These are phyloP conservation scores for Podospora australis DNA, from an alignment of 495 filamentous ascomycete species.

Conservation along the genomic window DNA sequence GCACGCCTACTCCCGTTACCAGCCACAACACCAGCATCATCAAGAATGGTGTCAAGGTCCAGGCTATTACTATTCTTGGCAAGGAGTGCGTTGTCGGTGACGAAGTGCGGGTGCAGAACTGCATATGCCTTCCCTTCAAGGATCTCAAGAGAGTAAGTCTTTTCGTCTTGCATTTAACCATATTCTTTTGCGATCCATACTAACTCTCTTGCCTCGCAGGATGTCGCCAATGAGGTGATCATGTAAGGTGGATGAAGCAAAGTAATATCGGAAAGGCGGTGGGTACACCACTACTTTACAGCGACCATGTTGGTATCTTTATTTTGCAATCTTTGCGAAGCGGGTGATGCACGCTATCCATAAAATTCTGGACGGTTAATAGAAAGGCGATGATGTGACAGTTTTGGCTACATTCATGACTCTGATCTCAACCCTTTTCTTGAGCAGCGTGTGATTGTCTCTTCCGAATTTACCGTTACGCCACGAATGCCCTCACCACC, in stretches of 20 bases:
- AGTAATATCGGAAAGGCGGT: too few species aligned
- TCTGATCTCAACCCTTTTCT: too few species aligned
- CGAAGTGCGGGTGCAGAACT: constrained; percentile 96
- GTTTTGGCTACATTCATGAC: too few species aligned
- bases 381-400: too few species aligned
- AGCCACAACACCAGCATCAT: constrained; percentile 92
- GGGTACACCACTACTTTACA: too few species aligned
- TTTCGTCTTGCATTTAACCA: neutral
- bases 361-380: too few species aligned
- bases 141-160: constrained; percentile 89
- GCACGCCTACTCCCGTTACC: constrained; percentile 79
- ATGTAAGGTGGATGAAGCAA: constrained; percentile 64
- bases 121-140: constrained; percentile 96
- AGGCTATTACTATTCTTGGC: constrained; percentile 95
- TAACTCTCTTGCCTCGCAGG: constrained; percentile 40
- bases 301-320: too few species aligned
- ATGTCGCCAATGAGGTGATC: constrained; percentile 92
- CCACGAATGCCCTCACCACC: too few species aligned
- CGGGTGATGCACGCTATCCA: too few species aligned
- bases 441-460: too few species aligned
- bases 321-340: too few species aligned
- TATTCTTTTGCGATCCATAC: neutral
- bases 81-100: constrained; percentile 95
- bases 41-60: constrained; percentile 96
- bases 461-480: too few species aligned